Conservation (phyloP, 257 asterid genomes). For the Ajuga chamaepitys region DNA sequence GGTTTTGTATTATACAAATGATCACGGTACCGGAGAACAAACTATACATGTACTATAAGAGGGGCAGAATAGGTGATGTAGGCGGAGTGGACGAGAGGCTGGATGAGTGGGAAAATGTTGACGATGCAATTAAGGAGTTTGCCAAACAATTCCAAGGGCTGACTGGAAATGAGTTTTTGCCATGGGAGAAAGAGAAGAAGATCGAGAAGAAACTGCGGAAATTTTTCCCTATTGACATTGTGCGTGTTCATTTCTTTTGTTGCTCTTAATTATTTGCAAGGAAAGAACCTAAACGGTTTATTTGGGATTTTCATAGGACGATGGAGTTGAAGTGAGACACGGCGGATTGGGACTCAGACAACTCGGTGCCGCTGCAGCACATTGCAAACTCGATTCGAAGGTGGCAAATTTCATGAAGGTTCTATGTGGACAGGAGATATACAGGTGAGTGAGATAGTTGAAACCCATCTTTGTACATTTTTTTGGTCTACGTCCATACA, state of each 20-base stretch:
- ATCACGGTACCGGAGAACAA: constrained; percentile 47
- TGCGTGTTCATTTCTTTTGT: too few relatives aligned
- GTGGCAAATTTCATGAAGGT: constrained; percentile 76
- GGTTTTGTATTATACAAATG: constrained; percentile 57
- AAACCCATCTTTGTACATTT: neutral
- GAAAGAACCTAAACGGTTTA: neutral
- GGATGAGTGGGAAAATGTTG: constrained; percentile 43
- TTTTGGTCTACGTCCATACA: neutral
- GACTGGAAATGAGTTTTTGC: constrained; percentile 62
- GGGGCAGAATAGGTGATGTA: constrained; percentile 51
- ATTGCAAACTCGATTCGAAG: constrained; percentile 66
- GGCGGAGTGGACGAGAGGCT: constrained; percentile 41
- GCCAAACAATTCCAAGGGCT: constrained; percentile 42
- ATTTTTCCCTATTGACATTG: constrained; percentile 66
- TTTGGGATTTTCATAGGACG: constrained; percentile 36
- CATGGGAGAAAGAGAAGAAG: constrained; percentile 75
- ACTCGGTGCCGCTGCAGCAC: constrained; percentile 58
- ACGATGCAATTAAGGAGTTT: constrained; percentile 51
- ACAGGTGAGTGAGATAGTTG: constrained; percentile 31
- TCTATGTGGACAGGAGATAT: constrained; percentile 75
- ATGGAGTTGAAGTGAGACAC: constrained; percentile 77
- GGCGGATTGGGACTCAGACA: constrained; percentile 78
- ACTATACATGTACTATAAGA: constrained; percentile 61
- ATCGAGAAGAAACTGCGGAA: constrained; percentile 42
- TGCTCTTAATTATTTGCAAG: too few relatives aligned